Evolutionary conservation across 768 basidiomycete genomes (phyloP), one percentile per base, ranked within the genome.

Genomic region (Candolleomyces aberdarensis): DNA sequence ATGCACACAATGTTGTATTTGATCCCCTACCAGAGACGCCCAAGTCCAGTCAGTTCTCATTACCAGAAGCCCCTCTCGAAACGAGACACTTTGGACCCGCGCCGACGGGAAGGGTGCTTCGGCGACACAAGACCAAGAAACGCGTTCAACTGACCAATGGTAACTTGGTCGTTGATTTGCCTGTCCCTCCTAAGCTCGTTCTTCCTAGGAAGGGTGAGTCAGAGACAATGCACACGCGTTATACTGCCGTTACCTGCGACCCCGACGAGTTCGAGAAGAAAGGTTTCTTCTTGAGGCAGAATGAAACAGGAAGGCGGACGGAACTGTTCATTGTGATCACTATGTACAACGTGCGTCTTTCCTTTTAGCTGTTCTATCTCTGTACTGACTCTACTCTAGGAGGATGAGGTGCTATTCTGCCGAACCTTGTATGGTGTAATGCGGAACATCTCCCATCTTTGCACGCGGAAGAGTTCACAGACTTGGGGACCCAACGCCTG

Each of bases 401-500:
- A 93, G 76, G 87, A 93, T 67, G 96, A 98, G 66, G 78, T 94
- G 9, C 77, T 97, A 10, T 96, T 98, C 74, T 92, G 92, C 72
- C 78, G 96, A 60, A 98, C 96, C 8, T 78, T 98, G 74, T 91
- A 96, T 71, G 96, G 96, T 29, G 94, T 98, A 13, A 97, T 97
- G 92, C 83, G 83, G 49, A 92, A 92, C 68, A 91, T 92, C 50
- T 80, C 87, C 6, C 89, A 91, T 72, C 76, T 92, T 19, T 92
- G 91, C 69, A 85, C 91, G 20, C 85, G 96, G 32, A 92, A 92
- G 69, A 89, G 89, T 62, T 94, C 91, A 10, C 91, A 93, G 67
- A 97, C 94, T 5, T 98, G 96, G 96, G 96, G 96, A 3, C 85
- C 86, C 3, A 94, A 96, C 49, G 90, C 94, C 4, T 98, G 96